Conservation (phyloP, 2,329 filamentous ascomycete genomes). For the Phaeosphaeriaceae sp. region DNA sequence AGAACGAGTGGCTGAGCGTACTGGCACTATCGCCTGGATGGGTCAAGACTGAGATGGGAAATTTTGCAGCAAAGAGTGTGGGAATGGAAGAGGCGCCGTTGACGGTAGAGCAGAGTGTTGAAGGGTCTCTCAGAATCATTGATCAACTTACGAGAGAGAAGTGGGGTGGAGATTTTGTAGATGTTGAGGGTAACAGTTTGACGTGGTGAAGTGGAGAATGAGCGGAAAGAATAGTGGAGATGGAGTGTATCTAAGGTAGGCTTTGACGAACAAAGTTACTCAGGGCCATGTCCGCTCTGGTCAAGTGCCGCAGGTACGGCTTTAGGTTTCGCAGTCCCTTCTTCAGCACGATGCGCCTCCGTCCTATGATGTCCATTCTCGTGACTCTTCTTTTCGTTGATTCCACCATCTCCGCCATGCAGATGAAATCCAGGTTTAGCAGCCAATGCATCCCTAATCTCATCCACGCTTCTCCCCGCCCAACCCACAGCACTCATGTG, state of each 20-base stretch:
- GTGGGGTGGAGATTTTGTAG: background rate
- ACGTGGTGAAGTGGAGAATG: background rate
- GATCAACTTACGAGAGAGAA: background rate
- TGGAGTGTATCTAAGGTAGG: no score
- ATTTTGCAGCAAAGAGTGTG: background rate
- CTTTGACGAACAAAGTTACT: no score
- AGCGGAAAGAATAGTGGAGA: no score
- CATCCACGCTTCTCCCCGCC: constrained; percentile 43
- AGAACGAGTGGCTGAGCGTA: background rate
- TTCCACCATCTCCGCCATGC: constrained; percentile 7
- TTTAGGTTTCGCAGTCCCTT: constrained; percentile 11
- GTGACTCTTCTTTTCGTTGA: constrained; percentile 12
- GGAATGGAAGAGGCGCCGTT: background rate
- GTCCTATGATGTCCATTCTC: constrained; percentile 9
- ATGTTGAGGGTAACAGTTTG: background rate
- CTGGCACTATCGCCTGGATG: background rate
- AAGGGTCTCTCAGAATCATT: background rate
- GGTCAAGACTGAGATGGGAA: background rate
- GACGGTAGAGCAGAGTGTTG: background rate
- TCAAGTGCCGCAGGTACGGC: background rate
- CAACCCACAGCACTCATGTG: constrained; percentile 43
- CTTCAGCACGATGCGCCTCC: constrained; percentile 18
- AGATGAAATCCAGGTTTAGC: constrained; percentile 36
- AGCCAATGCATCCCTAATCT: constrained; percentile 51
- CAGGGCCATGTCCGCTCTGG: background rate